These are phyloP conservation scores for Ascobolus immersus DNA, from an alignment of 495 filamentous ascomycete genomes.

Conservation along the genomic window DNA sequence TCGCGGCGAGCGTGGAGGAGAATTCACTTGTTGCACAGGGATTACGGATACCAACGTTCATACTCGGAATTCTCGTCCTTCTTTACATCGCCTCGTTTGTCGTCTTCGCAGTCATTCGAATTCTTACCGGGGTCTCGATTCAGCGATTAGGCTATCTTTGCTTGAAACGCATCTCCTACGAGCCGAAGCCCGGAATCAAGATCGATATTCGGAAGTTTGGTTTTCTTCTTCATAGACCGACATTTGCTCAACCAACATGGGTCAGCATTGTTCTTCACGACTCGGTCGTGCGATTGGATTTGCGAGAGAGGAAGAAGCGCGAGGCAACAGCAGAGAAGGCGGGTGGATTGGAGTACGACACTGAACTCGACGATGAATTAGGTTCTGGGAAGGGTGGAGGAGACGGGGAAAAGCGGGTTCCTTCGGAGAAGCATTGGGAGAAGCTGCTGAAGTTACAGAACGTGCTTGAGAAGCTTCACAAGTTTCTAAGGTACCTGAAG, in stretches of 20 bases:
- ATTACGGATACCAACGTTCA: constrained; percentile 37
- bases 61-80: constrained; percentile 58
- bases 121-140: constrained; percentile 82
- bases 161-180: constrained; percentile 66
- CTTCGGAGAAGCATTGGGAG: constrained; percentile 31
- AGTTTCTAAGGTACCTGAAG: constrained; percentile 64
- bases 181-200: constrained; percentile 58
- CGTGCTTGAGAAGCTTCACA: constrained; percentile 58
- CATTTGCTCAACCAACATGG: constrained; percentile 94
- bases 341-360: not conserved
- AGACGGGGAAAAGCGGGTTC: not conserved
- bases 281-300: constrained; percentile 57
- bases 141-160: constrained; percentile 84
- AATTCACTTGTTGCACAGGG: constrained; percentile 1
- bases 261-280: constrained; percentile 68
- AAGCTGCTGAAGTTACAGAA: constrained; percentile 52
- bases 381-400: no score
- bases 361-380: not conserved
- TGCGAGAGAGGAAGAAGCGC: constrained; percentile 29
- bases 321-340: constrained; percentile 5
- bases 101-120: constrained; percentile 74
- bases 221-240: constrained; percentile 66
- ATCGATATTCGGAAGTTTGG: constrained; percentile 78
- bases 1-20: not conserved
- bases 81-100: constrained; percentile 80